Percentiles rank a stretch among this genome's conserved stretches.
Evolutionary conservation across 768 basidiomycete species (phyloP).

Genomic region (Collybia nuda): DNA sequence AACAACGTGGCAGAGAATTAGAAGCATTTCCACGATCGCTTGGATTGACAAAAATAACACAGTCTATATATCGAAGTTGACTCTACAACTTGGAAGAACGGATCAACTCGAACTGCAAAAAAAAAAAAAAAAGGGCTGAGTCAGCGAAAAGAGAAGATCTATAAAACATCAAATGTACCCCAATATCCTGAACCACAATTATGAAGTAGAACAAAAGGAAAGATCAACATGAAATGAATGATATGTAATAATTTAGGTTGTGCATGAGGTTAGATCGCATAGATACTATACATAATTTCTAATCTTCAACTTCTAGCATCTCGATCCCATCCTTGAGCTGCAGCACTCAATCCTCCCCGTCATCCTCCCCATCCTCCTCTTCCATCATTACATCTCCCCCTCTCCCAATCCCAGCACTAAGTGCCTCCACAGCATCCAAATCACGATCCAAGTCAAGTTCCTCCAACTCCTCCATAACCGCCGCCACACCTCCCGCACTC

Average conservation of each 20-base stretch:
- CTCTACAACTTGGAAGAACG: neutral
- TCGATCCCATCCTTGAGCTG: too few species aligned
- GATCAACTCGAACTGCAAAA: neutral
- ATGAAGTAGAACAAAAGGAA: too few species aligned
- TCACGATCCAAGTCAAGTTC: conserved; percentile 57
- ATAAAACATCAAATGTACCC: too few species aligned
- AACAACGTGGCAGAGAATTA: neutral
- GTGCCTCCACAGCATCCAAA: conserved; percentile 53
- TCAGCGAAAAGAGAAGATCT: too few species aligned
- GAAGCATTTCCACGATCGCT: too few species aligned
- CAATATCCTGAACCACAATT: too few species aligned
- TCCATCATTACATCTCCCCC: neutral
- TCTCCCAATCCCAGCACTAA: conserved; percentile 14
- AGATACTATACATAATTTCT: too few species aligned
- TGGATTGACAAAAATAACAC: neutral
- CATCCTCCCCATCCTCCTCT: neutral
- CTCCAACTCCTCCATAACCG: conserved; percentile 28
- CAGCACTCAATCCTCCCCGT: neutral
- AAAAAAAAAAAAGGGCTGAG: too few species aligned
- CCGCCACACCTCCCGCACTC: conserved; percentile 33
- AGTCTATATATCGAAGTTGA: neutral
- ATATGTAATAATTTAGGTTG: too few species aligned
- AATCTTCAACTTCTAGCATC: too few species aligned
- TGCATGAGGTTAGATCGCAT: too few species aligned
- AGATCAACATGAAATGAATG: too few species aligned